Conservation (phyloP, 257 asterid species). For the Hygrophila difformis region DNA sequence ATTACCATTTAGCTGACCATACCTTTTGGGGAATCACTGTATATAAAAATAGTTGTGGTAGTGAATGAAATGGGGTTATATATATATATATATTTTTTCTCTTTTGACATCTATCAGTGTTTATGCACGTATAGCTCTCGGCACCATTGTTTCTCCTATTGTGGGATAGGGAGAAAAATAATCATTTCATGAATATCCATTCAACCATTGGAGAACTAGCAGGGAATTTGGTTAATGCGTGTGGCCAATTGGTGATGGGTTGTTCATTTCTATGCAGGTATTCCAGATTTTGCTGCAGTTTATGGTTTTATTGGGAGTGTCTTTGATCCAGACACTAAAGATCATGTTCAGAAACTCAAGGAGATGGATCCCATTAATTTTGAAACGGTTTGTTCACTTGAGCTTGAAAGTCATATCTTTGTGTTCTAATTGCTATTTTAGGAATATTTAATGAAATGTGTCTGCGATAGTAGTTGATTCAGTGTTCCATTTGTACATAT, state of each 20-base stretch:
- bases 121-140: background rate
- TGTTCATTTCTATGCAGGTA: conserved; percentile 33
- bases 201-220: background rate
- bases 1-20: too few species aligned
- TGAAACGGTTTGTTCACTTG: conserved; percentile 65
- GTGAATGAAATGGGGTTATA: background rate
- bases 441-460: too few species aligned
- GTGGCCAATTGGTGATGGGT: background rate
- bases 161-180: background rate
- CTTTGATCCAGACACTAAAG: conserved; percentile 71
- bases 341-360: conserved; percentile 81
- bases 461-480: too few species aligned
- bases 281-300: conserved; percentile 95
- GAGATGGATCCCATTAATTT: conserved; percentile 98
- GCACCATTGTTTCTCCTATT: too few species aligned
- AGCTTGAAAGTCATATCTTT: too few species aligned
- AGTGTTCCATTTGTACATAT: too few species aligned
- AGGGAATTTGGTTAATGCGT: background rate
- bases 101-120: background rate
- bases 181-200: background rate
- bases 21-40: too few species aligned
- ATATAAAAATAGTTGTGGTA: background rate
- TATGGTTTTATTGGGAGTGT: conserved; percentile 91
- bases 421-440: too few species aligned
- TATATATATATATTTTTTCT: background rate